Percentiles rank a stretch among this genome's conserved stretches.
These are phyloP conservation scores for Caryopteris hybrid DNA, from an alignment of 305 asterid species.

Conservation along the genomic window DNA sequence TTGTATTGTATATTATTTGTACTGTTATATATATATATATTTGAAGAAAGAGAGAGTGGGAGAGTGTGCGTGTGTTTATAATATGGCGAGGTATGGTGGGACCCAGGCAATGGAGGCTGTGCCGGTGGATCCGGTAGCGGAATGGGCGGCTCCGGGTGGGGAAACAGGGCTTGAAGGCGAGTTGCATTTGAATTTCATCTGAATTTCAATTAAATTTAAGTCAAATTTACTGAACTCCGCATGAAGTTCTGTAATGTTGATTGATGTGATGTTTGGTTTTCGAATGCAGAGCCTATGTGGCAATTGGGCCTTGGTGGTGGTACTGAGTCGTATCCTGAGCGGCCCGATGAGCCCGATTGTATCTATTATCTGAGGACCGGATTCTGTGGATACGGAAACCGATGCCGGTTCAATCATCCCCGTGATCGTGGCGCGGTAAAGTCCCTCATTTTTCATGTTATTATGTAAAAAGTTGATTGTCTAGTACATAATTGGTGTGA, in stretches of 20 bases:
- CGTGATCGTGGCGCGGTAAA: conserved; percentile 66
- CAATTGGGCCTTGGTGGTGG: conserved; percentile 63
- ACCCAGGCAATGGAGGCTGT: conserved; percentile 55
- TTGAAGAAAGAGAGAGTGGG: conserved; percentile 10
- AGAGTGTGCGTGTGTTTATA: conserved; percentile 22
- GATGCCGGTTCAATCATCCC: conserved; percentile 98
- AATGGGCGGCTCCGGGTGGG: conserved; percentile 85
- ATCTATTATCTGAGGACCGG: conserved; percentile 87
- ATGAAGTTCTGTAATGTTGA: conserved; percentile 34
- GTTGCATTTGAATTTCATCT: conserved; percentile 56
- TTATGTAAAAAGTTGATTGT: not conserved
- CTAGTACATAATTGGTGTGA: conserved; percentile 25
- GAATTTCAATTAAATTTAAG: conserved; percentile 50
- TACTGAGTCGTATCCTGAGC: conserved; percentile 70
- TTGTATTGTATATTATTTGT: conserved; percentile 11
- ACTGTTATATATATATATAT: conserved; percentile 17
- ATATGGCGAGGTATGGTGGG: conserved; percentile 72
- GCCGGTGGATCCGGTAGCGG: conserved; percentile 81
- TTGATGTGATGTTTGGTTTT: conserved; percentile 30
- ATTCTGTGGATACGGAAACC: conserved; percentile 78
- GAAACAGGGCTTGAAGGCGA: conserved; percentile 95
- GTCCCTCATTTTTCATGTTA: conserved; percentile 1
- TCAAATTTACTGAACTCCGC: conserved; percentile 18
- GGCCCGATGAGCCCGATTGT: conserved; percentile 82
- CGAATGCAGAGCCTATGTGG: conserved; percentile 91